These are phyloP conservation scores for Penicillium steckii DNA, from an alignment of 495 filamentous ascomycete genomes.

Conservation along the genomic window DNA sequence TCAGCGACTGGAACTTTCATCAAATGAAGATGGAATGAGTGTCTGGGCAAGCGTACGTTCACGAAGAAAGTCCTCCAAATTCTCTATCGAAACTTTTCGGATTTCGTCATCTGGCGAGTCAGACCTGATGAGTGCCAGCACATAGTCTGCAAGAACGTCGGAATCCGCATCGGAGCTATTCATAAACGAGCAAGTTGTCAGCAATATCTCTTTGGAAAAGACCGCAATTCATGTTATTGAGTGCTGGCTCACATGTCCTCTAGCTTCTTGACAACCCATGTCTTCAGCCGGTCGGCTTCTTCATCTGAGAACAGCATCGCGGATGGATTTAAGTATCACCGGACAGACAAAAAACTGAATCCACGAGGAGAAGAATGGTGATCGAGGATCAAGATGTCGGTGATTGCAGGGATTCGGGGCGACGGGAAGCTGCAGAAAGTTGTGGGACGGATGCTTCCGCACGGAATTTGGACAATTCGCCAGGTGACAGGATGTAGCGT, in stretches of 20 bases:
- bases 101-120: conserved; percentile 76
- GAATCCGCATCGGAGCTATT: conserved; percentile 88
- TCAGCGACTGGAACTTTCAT: conserved; percentile 10
- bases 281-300: conserved; percentile 72
- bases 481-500: not conserved
- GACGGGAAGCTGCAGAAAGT: conserved; percentile 9
- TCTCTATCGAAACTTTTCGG: conserved; percentile 68
- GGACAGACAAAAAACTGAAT: not conserved
- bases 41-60: conserved; percentile 57
- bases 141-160: conserved; percentile 93
- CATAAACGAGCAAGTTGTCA: conserved; percentile 5
- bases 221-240: not conserved
- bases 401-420: conserved; percentile 15
- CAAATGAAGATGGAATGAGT: not conserved
- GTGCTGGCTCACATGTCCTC: conserved; percentile 77
- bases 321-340: not conserved
- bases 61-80: conserved; percentile 84
- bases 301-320: conserved; percentile 78
- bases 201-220: not conserved
- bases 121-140: conserved; percentile 81
- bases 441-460: not conserved
- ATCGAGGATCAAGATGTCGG: not conserved
- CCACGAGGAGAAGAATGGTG: not conserved
- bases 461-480: not conserved
- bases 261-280: conserved; percentile 85